These are phyloP conservation scores for Amoebophrya sp. DNA, from an alignment of 169 alveolate genomes.

Conservation along the genomic window DNA sequence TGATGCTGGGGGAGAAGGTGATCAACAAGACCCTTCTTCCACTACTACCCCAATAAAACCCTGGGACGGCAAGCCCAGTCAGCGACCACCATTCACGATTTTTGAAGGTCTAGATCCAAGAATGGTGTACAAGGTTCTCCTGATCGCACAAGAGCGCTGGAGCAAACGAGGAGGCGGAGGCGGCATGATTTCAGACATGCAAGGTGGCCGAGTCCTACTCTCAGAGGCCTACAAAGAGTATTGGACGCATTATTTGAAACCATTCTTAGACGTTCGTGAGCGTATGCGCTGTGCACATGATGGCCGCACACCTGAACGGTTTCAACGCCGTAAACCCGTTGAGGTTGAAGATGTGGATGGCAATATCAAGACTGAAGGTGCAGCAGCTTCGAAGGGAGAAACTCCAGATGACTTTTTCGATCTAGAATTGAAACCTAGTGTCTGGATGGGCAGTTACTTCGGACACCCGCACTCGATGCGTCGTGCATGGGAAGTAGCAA, in stretches of 20 bases:
- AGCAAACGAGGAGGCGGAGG: background rate
- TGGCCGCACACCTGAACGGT: background rate
- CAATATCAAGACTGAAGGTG: background rate
- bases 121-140: background rate
- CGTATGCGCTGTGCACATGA: background rate
- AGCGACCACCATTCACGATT: background rate
- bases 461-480: background rate
- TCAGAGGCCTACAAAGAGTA: background rate
- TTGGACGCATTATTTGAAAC: background rate
- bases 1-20: background rate
- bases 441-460: constrained; percentile 11
- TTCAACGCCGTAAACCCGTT: background rate
- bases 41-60: background rate
- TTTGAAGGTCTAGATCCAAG: background rate
- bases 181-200: background rate
- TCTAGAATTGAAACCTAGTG: background rate
- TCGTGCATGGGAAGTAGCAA: background rate
- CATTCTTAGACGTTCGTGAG: background rate
- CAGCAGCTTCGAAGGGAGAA: too few relatives aligned
- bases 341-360: background rate
- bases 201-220: background rate
- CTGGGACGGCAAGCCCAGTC: background rate
- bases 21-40: background rate
- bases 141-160: background rate
- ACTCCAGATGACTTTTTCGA: background rate